Percentiles rank a stretch among this genome's conserved stretches.
Evolutionary conservation across 306 rosid species (phyloP).

Genomic region (Begonia peltatifolia): DNA sequence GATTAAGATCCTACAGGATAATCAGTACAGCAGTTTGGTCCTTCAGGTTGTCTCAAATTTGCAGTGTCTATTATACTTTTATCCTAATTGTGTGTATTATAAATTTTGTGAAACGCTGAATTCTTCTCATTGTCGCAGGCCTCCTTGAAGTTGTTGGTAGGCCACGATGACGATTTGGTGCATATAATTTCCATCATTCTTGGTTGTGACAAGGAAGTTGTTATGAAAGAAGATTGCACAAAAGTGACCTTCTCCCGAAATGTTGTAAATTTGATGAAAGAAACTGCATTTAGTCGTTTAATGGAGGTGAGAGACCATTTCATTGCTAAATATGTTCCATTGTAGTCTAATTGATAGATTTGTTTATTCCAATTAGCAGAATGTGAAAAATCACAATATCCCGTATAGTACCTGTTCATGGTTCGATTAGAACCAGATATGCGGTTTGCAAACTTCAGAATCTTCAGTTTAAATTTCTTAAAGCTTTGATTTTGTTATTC

Average conservation of each 20-base stretch:
- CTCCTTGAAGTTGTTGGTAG: constrained; percentile 54
- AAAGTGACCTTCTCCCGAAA: constrained; percentile 16
- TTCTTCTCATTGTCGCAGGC: constrained; percentile 37
- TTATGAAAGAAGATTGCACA: constrained; percentile 28
- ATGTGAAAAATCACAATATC: background rate
- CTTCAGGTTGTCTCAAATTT: constrained; percentile 34
- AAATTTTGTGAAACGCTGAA: constrained; percentile 7
- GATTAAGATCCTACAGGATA: constrained; percentile 42
- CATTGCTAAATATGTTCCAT: too few species aligned
- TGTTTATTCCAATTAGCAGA: background rate
- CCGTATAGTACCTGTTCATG: too few species aligned
- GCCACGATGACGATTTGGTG: constrained; percentile 51
- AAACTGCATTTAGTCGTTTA: constrained; percentile 67
- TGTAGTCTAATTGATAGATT: too few species aligned
- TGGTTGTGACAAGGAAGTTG: constrained; percentile 44
- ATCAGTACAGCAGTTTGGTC: constrained; percentile 81
- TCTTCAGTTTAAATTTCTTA: too few species aligned
- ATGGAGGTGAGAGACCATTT: constrained; percentile 56
- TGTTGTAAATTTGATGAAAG: constrained; percentile 42
- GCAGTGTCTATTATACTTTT: too few species aligned
- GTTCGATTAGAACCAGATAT: too few species aligned
- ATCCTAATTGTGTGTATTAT: too few species aligned
- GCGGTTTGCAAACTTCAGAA: too few species aligned
- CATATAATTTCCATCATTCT: constrained; percentile 54
- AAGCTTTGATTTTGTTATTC: too few species aligned